These are phyloP conservation scores for Ascochyta fabae DNA, from an alignment of 2,329 filamentous ascomycete species.

Conservation along the genomic window DNA sequence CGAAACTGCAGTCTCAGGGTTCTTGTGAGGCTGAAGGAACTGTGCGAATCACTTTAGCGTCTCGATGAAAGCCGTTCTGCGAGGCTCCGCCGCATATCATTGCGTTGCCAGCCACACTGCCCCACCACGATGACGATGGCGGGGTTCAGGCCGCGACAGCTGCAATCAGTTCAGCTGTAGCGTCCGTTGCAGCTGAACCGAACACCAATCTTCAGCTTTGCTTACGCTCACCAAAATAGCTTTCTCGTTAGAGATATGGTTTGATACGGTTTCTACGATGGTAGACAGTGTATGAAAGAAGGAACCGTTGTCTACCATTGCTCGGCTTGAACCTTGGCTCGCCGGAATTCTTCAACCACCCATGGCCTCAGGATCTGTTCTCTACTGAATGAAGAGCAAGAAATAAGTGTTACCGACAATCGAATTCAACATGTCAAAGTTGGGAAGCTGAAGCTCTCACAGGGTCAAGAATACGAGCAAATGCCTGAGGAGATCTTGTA, in stretches of 20 bases:
- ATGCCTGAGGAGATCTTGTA: neutral
- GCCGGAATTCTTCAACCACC: neutral
- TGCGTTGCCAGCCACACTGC: conserved; percentile 17
- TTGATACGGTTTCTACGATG: neutral
- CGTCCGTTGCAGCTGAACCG: conserved; percentile 3
- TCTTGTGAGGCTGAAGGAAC: conserved; percentile 5
- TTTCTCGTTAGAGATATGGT: neutral
- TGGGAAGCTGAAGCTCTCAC: neutral
- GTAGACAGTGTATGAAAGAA: neutral
- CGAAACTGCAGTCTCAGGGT: neutral
- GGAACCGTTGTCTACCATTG: neutral
- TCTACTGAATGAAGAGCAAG: neutral
- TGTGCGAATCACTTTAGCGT: conserved; percentile 6
- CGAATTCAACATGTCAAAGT: neutral
- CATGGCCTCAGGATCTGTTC: neutral
- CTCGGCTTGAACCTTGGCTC: neutral
- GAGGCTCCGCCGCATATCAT: conserved; percentile 6
- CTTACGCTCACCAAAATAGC: neutral
- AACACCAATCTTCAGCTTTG: neutral
- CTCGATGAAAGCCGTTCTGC: neutral
- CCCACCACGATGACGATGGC: conserved; percentile 14
- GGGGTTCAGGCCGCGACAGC: conserved; percentile 3
- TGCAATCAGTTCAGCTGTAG: neutral
- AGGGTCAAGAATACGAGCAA: neutral
- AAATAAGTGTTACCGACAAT: neutral